Percentiles rank a stretch among this genome's conserved stretches.
phyloP scores from a whole-genome alignment of 2,329 filamentous ascomycete genomes.

The Stenocarpella maydis region DNA sequence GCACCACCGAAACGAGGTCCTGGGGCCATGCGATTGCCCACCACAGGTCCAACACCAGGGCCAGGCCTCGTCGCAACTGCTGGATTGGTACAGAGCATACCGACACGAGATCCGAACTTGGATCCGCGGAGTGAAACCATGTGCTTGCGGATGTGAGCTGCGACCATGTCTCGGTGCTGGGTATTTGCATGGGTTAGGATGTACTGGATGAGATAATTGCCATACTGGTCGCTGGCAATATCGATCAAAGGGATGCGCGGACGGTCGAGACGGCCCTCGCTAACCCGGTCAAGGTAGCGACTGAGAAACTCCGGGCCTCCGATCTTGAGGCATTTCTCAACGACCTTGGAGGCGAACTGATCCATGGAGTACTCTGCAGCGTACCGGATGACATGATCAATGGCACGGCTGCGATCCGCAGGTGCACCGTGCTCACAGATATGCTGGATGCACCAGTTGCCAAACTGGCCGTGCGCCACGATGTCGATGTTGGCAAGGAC shows the following conservation, averaged over 20 bases:
- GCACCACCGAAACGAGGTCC: slow-evolving; percentile 64
- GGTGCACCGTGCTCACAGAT: slow-evolving; percentile 96
- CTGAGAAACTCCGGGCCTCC: slow-evolving; percentile 88
- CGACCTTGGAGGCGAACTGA: slow-evolving; percentile 98
- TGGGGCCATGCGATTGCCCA: slow-evolving; percentile 65
- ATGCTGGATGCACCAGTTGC: slow-evolving; percentile 99
- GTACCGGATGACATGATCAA: slow-evolving; percentile 94
- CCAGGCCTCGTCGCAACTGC: slow-evolving; percentile 88
- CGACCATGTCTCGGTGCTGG: slow-evolving; percentile 92
- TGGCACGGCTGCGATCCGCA: slow-evolving; percentile 88
- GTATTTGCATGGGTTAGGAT: slow-evolving; percentile 87
- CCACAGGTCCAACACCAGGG: slow-evolving; percentile 75
- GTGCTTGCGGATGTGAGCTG: slow-evolving; percentile 94
- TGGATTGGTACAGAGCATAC: slow-evolving; percentile 98
- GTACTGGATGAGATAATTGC: slow-evolving; percentile 98
- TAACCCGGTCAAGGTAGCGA: slow-evolving; percentile 92
- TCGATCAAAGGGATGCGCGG: slow-evolving; percentile 97
- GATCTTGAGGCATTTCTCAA: slow-evolving; percentile 99
- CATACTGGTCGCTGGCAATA: slow-evolving; percentile 98
- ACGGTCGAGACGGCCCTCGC: slow-evolving; percentile 87
- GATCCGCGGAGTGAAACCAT: slow-evolving; percentile 99
- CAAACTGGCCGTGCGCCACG: slow-evolving; percentile 96
- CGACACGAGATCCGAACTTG: slow-evolving; percentile 97
- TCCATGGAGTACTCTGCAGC: slow-evolving; percentile 98
- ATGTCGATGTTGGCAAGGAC: slow-evolving; percentile 95